Conservation (phyloP, 768 basidiomycete genomes). For the Glaciozyma antarctica region DNA sequence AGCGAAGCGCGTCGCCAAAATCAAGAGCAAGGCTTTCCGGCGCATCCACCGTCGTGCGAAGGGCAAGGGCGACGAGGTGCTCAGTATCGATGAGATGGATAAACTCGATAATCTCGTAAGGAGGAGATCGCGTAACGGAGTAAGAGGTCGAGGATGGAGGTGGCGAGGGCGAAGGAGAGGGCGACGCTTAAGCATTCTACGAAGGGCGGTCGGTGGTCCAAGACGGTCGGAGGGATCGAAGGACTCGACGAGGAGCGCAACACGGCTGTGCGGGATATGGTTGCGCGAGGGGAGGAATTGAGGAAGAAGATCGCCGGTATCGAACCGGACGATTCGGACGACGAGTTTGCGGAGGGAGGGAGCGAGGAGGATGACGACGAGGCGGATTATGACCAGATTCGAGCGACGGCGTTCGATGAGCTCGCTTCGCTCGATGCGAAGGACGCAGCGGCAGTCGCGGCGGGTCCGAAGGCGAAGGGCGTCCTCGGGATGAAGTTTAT, state of each 20-base stretch:
- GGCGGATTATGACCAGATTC: conserved; percentile 48
- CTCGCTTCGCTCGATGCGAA: conserved; percentile 49
- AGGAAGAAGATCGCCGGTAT: conserved; percentile 60
- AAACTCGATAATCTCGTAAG: conserved; percentile 51
- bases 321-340: conserved; percentile 42
- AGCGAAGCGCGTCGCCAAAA: conserved; percentile 80
- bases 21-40: conserved; percentile 89
- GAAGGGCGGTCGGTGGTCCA: conserved; percentile 52
- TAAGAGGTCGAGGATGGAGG: conserved; percentile 58
- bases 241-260: conserved; percentile 53
- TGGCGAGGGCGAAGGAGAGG: conserved; percentile 72
- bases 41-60: conserved; percentile 62
- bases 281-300: conserved; percentile 69
- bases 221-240: conserved; percentile 37
- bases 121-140: conserved; percentile 47
- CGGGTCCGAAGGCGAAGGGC: conserved; percentile 51
- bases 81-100: conserved; percentile 42
- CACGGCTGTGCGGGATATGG: conserved; percentile 72
- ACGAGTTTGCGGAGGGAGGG: conserved; percentile 42
- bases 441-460: conserved; percentile 35
- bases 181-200: conserved; percentile 81
- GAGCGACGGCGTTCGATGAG: conserved; percentile 66
- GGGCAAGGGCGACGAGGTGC: conserved; percentile 40
- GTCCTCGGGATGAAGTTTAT: conserved; percentile 98
- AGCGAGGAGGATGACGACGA: conserved; percentile 36